phyloP scores from a whole-genome alignment of 257 asterid genomes.

The Mitragyna speciosa region DNA sequence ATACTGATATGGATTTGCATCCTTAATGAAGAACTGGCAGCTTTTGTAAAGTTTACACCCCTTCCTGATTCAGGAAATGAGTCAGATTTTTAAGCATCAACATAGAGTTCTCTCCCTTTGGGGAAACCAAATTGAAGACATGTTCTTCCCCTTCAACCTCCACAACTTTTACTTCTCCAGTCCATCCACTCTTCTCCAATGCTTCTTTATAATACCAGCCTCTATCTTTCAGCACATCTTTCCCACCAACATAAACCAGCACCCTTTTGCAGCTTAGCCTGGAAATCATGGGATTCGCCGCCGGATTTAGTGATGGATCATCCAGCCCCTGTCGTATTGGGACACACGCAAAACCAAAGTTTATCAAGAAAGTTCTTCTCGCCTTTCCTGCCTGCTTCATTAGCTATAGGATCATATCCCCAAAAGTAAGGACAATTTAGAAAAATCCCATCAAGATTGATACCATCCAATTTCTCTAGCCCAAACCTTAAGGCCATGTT shows the following conservation, averaged over 20 bases:
- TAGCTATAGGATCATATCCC: conserved; percentile 52
- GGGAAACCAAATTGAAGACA: conserved; percentile 41
- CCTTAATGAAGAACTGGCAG: too few species aligned
- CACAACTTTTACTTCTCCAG: conserved; percentile 44
- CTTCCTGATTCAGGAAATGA: conserved; percentile 37
- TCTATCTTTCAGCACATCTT: conserved; percentile 41
- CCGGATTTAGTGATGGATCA: conserved; percentile 53
- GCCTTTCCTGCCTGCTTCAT: not conserved
- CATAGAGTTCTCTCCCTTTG: conserved; percentile 24
- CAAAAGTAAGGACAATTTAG: conserved; percentile 55
- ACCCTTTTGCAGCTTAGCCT: conserved; percentile 40
- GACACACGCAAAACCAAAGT: conserved; percentile 46
- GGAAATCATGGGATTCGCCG: conserved; percentile 32
- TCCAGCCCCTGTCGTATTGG: conserved; percentile 57
- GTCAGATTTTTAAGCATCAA: conserved; percentile 39
- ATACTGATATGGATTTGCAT: too few species aligned
- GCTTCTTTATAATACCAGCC: conserved; percentile 43
- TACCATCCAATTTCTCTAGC: conserved; percentile 24
- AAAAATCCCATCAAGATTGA: conserved; percentile 47
- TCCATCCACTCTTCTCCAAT: conserved; percentile 46
- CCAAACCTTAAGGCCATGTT: conserved; percentile 42
- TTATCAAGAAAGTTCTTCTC: conserved; percentile 13
- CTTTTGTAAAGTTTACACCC: not conserved
- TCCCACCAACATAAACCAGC: conserved; percentile 46
- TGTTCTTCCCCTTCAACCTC: conserved; percentile 52